These are phyloP conservation scores for Schrenkiella parvula DNA, from an alignment of 345 rosid genomes.

Conservation along the genomic window DNA sequence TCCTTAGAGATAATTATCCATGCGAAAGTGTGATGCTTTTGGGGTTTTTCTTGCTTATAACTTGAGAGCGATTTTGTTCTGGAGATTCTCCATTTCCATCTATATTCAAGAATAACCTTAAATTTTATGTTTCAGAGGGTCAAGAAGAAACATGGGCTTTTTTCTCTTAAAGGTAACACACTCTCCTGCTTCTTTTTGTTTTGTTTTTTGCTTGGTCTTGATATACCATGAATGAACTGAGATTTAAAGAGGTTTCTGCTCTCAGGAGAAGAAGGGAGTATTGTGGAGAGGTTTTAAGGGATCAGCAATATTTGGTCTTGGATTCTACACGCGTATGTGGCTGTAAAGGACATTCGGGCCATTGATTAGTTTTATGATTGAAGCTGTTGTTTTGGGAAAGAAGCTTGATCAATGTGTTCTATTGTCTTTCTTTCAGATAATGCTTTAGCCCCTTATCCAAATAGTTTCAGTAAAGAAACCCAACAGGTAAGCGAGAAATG, in stretches of 20 bases:
- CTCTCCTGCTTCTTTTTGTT: neutral
- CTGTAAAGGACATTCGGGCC: neutral
- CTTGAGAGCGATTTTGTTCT: too few species aligned
- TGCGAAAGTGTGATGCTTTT: neutral
- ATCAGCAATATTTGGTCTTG: neutral
- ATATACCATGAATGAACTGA: neutral
- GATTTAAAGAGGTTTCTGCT: neutral
- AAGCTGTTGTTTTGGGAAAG: neutral
- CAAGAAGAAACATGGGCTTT: neutral
- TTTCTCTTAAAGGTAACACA: neutral
- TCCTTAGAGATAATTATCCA: neutral
- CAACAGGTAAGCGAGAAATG: neutral
- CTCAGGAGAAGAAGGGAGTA: neutral
- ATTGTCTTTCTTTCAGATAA: neutral
- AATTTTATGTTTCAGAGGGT: neutral
- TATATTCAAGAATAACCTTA: too few species aligned
- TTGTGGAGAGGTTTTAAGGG: neutral
- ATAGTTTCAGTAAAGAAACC: neutral
- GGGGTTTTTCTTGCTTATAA: neutral
- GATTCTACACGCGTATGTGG: neutral
- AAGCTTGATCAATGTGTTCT: neutral
- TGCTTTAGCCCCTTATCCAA: neutral
- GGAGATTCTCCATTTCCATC: too few species aligned
- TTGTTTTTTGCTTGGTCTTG: neutral
- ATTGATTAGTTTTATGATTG: neutral